Conservation (phyloP, 495 filamentous ascomycete genomes). For the Daldinia concentrica region DNA sequence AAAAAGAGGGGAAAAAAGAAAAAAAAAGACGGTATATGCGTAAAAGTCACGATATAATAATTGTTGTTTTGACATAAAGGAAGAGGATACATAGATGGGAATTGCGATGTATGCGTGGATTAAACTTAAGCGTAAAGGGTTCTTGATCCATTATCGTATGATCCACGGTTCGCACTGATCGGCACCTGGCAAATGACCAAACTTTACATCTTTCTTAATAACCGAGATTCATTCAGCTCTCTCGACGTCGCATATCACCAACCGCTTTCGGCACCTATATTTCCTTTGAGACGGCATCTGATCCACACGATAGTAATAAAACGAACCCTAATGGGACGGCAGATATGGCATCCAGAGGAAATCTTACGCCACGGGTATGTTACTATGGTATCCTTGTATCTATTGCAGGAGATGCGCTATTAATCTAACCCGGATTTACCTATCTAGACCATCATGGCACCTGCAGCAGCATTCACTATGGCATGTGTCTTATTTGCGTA, state of each 20-base stretch:
- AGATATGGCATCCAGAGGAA: conserved; percentile 32
- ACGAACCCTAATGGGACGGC: too few relatives aligned
- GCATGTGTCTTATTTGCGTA: conserved; percentile 56
- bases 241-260: conserved; percentile 2
- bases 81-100: not conserved
- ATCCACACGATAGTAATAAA: not conserved
- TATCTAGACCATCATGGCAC: conserved; percentile 55
- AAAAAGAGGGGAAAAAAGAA: too few relatives aligned
- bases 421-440: conserved; percentile 3
- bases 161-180: conserved; percentile 10
- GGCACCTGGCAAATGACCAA: conserved; percentile 12
- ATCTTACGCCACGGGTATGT: conserved; percentile 36
- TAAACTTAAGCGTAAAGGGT: not conserved
- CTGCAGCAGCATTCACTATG: conserved; percentile 60
- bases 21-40: not conserved
- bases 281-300: not conserved
- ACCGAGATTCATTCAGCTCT: not conserved
- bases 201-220: not conserved
- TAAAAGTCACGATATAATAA: not conserved
- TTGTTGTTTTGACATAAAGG: not conserved
- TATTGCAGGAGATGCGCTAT: conserved; percentile 3
- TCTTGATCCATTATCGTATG: conserved; percentile 23
- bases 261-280: not conserved
- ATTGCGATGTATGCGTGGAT: not conserved
- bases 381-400: not conserved